A percentile compares a stretch with the other conserved stretches of the same genome.
Evolutionary conservation across 495 filamentous ascomycete species (phyloP).

Genomic region (Talaromyces stipitatus): DNA sequence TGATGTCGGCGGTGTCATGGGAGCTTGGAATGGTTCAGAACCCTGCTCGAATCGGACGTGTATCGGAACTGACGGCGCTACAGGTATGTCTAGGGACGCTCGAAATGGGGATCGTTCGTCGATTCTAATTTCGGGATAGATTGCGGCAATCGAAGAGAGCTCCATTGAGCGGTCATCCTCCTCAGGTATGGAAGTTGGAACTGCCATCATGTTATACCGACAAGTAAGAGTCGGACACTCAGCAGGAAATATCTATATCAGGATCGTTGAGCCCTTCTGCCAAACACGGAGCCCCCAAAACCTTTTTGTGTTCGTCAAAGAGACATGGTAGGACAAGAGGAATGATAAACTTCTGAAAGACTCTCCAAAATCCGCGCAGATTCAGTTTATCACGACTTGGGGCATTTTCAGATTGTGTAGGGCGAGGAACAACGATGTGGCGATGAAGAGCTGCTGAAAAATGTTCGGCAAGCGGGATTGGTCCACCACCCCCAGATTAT

Average conservation of each 20-base stretch:
- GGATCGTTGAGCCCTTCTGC: background rate
- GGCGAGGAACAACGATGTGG: background rate
- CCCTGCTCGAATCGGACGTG: constrained; percentile 59
- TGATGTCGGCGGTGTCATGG: constrained; percentile 41
- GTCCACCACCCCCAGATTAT: background rate
- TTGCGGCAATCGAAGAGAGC: constrained; percentile 74
- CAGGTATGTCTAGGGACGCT: constrained; percentile 63
- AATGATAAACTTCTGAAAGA: background rate
- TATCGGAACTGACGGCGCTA: constrained; percentile 61
- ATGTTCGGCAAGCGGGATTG: background rate
- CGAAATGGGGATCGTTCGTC: constrained; percentile 48
- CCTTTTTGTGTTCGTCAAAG: background rate
- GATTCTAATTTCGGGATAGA: constrained; percentile 77
- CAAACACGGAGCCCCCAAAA: background rate
- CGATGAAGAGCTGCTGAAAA: background rate
- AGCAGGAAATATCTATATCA: background rate
- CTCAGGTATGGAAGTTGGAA: constrained; percentile 23
- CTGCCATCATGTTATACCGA: constrained; percentile 17
- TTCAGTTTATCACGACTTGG: background rate
- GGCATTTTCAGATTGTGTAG: background rate
- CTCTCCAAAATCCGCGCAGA: background rate
- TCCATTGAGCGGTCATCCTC: constrained; percentile 72
- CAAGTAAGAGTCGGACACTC: background rate
- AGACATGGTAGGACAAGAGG: background rate
- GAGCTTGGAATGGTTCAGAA: constrained; percentile 29